These are phyloP conservation scores for Anaeromyces robustus DNA, from an alignment of 192 early-diverging fungal species.

Conservation along the genomic window DNA sequence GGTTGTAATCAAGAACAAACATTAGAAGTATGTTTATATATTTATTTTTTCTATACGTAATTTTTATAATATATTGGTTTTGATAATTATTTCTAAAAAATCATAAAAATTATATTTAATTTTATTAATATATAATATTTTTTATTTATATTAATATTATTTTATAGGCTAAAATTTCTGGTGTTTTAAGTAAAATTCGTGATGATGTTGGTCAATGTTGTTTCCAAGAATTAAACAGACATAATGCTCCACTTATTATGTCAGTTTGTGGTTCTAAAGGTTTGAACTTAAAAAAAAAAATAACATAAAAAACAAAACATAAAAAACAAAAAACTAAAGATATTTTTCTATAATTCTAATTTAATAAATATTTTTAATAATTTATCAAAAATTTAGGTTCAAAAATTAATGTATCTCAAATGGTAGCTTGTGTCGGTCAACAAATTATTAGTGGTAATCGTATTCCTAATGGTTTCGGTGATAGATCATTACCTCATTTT, in stretches of 20 bases:
- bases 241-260: slow-evolving; percentile 98
- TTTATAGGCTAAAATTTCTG: slow-evolving; percentile 50
- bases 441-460: slow-evolving; percentile 95
- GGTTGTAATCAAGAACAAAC: slow-evolving; percentile 80
- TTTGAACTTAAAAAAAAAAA: slow-evolving; percentile 3
- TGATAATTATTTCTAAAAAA: too few relatives aligned
- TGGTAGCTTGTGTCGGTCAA: slow-evolving; percentile 99
- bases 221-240: slow-evolving; percentile 78
- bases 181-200: slow-evolving; percentile 77
- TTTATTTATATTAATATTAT: neutral
- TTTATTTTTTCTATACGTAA: neutral
- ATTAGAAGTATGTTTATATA: slow-evolving; percentile 39
- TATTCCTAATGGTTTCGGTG: slow-evolving; percentile 92
- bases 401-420: slow-evolving; percentile 94
- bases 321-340: too few relatives aligned
- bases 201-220: slow-evolving; percentile 81
- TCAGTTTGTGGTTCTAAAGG: slow-evolving; percentile 97
- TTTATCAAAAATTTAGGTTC: slow-evolving; percentile 53
- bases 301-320: too few relatives aligned
- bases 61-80: too few relatives aligned
- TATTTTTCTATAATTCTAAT: too few relatives aligned
- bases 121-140: too few relatives aligned
- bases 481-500: slow-evolving; percentile 94
- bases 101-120: too few relatives aligned
- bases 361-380: too few relatives aligned